Evolutionary conservation across 768 basidiomycete genomes (phyloP), one percentile per base, ranked within the genome.

Genomic region (Tricholoma hemisulphureum): DNA sequence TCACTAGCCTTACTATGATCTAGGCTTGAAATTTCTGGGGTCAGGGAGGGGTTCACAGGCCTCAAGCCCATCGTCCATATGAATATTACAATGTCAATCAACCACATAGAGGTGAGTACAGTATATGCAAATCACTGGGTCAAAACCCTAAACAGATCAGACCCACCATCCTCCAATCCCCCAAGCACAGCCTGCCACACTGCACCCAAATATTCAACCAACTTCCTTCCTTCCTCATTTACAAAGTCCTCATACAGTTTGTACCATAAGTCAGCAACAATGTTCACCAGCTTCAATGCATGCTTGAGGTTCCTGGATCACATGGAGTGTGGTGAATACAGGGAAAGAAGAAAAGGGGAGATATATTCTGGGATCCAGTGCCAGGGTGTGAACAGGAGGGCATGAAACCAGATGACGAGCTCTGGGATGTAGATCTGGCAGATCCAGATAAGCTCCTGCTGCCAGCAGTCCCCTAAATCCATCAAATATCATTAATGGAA

Each of bases 371-470:
- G 85, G 39, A 93, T 78, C 20, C 83, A 73, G 9, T 77, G 70
- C 7, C 86, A 76, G 5, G 93, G 92, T 31, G 77, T 73, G 58
- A 84, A 80, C 10, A 98, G 74, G 51, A 88, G 74, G 43, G 82
- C 20, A 16, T 48, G 46, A 28, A 48, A 18, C 3, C 93, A 85
- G 61, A 98, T 80, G 63, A 98, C 84, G 20, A 98, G 79, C 68
- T 97, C 94, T 0, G 95, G 96, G 23, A 97, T 77, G 71, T 89
- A 95, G 28, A 95, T 85, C 65, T 94, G 88, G 39, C 95, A 85
- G 52, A 96, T 89, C n/a, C 89, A 84, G 11, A 82, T 73, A 46
- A 96, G 81, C 60, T 95, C 92, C 20, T 77, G 76, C 21, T 77
- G 77, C 24, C 89, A 80, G 6, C 79, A 80, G 48, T 86, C 81